phyloP scores from a whole-genome alignment of 169 alveolate species.

The Ophryocystis elektroscirrha region DNA sequence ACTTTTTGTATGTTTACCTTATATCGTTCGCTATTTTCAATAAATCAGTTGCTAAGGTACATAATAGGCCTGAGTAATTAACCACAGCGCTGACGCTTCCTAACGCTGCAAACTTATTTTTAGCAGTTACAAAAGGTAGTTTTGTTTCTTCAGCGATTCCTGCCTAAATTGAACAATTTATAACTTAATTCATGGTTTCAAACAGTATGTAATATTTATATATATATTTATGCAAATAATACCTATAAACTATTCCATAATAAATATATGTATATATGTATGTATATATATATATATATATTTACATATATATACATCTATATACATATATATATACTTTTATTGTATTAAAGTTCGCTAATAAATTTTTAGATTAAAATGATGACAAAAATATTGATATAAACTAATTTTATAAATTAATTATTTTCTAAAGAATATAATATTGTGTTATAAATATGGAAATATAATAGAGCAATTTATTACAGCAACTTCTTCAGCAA shows the following conservation, averaged over 20 bases:
- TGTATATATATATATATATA: neutral
- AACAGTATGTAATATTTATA: neutral
- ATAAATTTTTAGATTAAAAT: too few species aligned
- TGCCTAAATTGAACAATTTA: too few species aligned
- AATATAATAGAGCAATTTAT: conserved; percentile 1
- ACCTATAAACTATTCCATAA: too few species aligned
- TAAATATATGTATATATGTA: neutral
- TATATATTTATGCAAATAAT: too few species aligned
- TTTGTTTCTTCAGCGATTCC: conserved; percentile 37
- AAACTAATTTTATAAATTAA: neutral
- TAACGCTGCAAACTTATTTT: conserved; percentile 61
- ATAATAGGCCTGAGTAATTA: conserved; percentile 36
- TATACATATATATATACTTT: too few species aligned
- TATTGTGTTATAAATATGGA: neutral
- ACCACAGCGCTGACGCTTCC: conserved; percentile 54
- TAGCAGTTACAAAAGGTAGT: conserved; percentile 36
- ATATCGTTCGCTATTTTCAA: conserved; percentile 60
- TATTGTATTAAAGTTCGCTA: too few species aligned
- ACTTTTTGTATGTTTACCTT: neutral
- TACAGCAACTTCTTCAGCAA: conserved; percentile 46
- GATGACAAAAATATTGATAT: neutral
- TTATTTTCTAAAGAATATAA: too few species aligned
- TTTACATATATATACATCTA: neutral
- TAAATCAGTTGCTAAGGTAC: conserved; percentile 40
- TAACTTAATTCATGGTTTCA: too few species aligned